A percentile compares a stretch with the other conserved stretches of the same genome.
Evolutionary conservation across 371 early-diverging fungal genomes (phyloP).

Genomic region (Cladochytrium tenue): DNA sequence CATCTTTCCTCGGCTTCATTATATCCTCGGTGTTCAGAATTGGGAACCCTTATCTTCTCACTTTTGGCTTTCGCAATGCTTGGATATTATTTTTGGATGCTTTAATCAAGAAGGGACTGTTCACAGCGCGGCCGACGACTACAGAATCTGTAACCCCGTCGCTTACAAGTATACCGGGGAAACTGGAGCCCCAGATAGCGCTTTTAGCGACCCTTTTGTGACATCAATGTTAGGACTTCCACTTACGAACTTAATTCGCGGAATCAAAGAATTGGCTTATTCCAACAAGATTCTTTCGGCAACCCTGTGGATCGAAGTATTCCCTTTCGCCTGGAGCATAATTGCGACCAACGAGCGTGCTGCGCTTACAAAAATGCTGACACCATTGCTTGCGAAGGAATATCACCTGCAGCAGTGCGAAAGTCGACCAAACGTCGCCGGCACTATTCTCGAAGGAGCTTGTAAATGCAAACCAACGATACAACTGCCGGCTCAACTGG

Average conservation of each 20-base stretch:
- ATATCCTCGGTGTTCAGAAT: constrained; percentile 89
- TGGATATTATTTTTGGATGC: constrained; percentile 80
- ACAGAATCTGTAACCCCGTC: constrained; percentile 1
- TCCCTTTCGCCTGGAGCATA: constrained; percentile 81
- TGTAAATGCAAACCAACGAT: constrained; percentile 68
- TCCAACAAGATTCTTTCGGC: constrained; percentile 69
- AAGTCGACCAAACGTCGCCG: constrained; percentile 88
- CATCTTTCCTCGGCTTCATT: constrained; percentile 76
- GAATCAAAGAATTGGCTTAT: constrained; percentile 63
- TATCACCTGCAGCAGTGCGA: constrained; percentile 83
- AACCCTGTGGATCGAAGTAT: constrained; percentile 82
- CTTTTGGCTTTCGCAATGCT: constrained; percentile 91
- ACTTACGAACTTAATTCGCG: constrained; percentile 37
- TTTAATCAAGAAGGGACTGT: constrained; percentile 17
- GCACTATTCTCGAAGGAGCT: constrained; percentile 84
- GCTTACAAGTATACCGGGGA: background rate
- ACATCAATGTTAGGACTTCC: background rate
- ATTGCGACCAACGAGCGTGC: constrained; percentile 76
- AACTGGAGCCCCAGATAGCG: background rate
- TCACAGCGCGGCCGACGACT: constrained; percentile 7
- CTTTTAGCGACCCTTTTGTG: background rate
- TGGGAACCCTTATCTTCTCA: constrained; percentile 86
- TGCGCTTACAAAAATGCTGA: constrained; percentile 77
- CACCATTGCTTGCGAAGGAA: constrained; percentile 84
- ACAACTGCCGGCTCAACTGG: constrained; percentile 86